phyloP scores from a whole-genome alignment of 108 stramenopile genomes.

The Aurantiochytrium sp. region DNA sequence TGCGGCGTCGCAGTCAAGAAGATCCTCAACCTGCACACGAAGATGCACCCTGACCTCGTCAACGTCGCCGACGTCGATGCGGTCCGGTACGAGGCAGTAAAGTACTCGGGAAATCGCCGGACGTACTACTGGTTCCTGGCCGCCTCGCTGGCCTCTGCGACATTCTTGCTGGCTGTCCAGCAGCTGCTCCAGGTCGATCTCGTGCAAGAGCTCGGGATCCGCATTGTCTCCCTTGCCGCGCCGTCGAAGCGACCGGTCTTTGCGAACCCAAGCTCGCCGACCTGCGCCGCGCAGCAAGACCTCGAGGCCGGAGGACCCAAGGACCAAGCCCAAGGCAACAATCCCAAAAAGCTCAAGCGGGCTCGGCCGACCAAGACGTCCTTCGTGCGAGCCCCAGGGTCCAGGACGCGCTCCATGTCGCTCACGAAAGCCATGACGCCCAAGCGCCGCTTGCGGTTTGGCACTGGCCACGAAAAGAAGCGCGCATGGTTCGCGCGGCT shows the following conservation, averaged over 20 bases:
- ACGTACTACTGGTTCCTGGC: background rate
- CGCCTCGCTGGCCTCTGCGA: background rate
- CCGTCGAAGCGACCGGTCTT: no score
- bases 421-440: background rate
- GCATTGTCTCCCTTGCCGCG: no score
- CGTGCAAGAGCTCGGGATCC: background rate
- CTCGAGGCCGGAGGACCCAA: no score
- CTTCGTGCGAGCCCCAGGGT: no score
- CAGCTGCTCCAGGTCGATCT: background rate
- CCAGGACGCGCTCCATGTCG: no score
- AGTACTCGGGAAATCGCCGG: background rate
- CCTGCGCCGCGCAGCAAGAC: no score
- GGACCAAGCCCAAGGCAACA: no score
- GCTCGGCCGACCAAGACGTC: no score
- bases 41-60: background rate
- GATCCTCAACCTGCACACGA: background rate
- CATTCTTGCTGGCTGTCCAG: background rate
- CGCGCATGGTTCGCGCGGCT: background rate
- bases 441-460: background rate
- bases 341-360: no score
- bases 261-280: no score
- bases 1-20: slow-evolving; percentile 6
- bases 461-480: background rate
- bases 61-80: background rate
- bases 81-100: background rate